Evolutionary conservation across 495 filamentous ascomycete species (phyloP).

Genomic region (Parathielavia hyrcaniae): DNA sequence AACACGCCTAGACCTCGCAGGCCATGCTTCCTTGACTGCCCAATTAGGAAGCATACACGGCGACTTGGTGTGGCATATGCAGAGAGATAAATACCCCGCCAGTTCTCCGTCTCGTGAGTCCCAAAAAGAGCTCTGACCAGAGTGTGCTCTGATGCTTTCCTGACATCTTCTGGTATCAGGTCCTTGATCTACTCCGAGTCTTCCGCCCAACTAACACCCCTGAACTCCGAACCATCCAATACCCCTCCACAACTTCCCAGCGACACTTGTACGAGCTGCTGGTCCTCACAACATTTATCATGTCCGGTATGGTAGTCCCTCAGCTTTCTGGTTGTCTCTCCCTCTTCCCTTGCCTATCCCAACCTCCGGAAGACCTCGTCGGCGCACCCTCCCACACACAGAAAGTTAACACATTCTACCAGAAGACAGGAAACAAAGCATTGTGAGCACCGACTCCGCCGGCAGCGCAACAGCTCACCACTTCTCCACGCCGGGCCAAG

Average conservation of each 20-base stretch:
- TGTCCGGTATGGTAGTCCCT: constrained; percentile 3
- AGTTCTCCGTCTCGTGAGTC: background rate
- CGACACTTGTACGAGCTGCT: background rate
- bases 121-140: background rate
- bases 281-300: background rate
- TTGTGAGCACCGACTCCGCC: background rate
- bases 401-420: background rate
- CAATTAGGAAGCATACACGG: background rate
- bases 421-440: constrained; percentile 15
- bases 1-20: background rate
- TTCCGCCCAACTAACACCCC: background rate
- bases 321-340: background rate
- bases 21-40: background rate
- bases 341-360: background rate
- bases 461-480: constrained; percentile 7
- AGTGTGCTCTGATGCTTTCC: background rate
- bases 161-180: constrained; percentile 1
- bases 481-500: background rate
- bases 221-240: background rate
- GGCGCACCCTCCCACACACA: background rate
- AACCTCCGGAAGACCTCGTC: background rate
- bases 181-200: background rate
- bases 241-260: background rate
- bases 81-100: background rate
- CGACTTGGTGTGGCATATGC: background rate